phyloP scores from a whole-genome alignment of 148 eudicot species.

The Dysphania ambrosioides region DNA sequence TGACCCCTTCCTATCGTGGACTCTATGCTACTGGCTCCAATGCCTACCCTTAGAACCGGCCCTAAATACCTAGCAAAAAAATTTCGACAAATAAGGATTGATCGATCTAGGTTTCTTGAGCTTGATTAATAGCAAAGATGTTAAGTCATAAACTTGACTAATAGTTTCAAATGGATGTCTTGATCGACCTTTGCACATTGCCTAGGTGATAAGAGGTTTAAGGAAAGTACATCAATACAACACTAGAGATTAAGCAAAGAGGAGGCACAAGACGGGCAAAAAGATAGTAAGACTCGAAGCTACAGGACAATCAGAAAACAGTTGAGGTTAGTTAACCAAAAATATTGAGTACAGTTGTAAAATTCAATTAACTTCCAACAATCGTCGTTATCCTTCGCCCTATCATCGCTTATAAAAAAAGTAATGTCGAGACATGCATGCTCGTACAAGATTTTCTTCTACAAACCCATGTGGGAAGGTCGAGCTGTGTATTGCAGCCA shows the following conservation, averaged over 20 bases:
- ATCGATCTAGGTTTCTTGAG: no score
- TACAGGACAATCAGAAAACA: constrained; percentile 4
- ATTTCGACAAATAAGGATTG: no score
- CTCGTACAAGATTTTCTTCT: background rate
- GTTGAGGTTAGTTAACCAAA: constrained; percentile 31
- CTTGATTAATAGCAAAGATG: no score
- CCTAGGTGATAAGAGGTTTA: no score
- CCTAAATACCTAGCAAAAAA: no score
- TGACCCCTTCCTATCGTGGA: no score
- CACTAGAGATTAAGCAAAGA: background rate
- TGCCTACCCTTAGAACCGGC: no score
- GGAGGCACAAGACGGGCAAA: background rate
- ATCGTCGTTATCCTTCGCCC: background rate
- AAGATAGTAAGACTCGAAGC: background rate
- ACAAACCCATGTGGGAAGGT: constrained; percentile 12
- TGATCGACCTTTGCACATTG: no score
- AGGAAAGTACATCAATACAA: background rate
- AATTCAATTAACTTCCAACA: constrained; percentile 9
- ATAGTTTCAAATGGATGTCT: no score
- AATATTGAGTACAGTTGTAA: constrained; percentile 3
- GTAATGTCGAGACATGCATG: constrained; percentile 5
- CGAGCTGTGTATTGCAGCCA: background rate
- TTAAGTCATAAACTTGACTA: no score
- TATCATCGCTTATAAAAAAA: background rate
- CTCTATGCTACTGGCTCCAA: no score